Evolutionary conservation across 192 early-diverging fungal species (phyloP).

Genomic region (Powellomyces hirtus): DNA sequence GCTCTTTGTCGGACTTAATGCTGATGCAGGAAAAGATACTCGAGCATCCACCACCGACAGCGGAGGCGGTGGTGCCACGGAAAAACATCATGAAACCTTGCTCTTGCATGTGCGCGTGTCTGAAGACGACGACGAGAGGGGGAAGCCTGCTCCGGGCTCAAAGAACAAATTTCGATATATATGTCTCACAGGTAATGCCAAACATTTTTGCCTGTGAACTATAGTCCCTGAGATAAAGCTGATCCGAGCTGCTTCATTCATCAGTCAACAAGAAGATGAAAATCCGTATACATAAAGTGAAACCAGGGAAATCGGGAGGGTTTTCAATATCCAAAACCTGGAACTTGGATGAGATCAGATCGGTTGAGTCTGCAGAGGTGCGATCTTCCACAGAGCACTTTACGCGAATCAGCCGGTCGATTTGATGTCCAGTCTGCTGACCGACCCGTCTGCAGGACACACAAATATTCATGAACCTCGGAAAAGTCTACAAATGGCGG

Average conservation of each 20-base stretch:
- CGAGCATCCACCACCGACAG: background rate
- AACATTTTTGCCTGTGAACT: too few relatives aligned
- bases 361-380: constrained; percentile 33
- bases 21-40: background rate
- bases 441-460: constrained; percentile 21
- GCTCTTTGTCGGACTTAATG: constrained; percentile 28
- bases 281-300: constrained; percentile 44
- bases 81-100: constrained; percentile 18
- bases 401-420: too few relatives aligned
- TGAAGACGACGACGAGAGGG: constrained; percentile 3
- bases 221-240: too few relatives aligned
- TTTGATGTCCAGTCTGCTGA: background rate
- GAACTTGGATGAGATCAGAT: constrained; percentile 49
- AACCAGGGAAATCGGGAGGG: constrained; percentile 29
- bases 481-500: constrained; percentile 45
- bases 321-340: constrained; percentile 43
- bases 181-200: constrained; percentile 32
- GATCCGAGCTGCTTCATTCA: too few relatives aligned
- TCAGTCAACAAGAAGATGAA: constrained; percentile 36
- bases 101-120: constrained; percentile 12
- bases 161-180: constrained; percentile 22
- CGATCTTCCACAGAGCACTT: background rate
- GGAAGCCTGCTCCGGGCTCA: background rate
- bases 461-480: constrained; percentile 33
- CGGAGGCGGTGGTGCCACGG: background rate